Evolutionary conservation across 306 rosid species (phyloP), one percentile per base, ranked within the genome.

Genomic region (Inga oerstediana): DNA sequence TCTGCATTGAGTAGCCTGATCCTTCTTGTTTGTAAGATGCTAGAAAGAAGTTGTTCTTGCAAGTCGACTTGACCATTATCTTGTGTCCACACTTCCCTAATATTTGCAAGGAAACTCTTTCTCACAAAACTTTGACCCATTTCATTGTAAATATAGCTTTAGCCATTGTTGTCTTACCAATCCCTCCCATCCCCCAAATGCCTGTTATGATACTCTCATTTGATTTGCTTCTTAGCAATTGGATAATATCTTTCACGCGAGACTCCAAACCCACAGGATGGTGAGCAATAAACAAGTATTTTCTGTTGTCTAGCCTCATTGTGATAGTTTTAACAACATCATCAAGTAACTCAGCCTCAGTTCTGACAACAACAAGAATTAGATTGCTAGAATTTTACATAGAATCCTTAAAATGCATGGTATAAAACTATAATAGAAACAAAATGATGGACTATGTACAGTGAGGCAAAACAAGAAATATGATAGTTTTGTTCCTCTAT

Each of bases 241-340:
- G n/a, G 43, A 35, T 34, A n/a, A 35, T 35, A 39, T 35, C 46
- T 4, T 35, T 27, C 72, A 37, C 13, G 2, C 27, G 72, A 67
- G 72, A 67, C 24, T 67, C 41, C 14, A 67, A 8, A 16, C 72
- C 72, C 24, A 67, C 72, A 35, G 72, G 72, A 20, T 67, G 72
- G 72, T 35, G 24, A 67, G 46, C 72, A 37, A 67, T 46, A 37
- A 34, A 37, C 46, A 67, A 24, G 27, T 24, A 17, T 16, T 3
- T 17, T 27, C 4, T 37, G 14, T 67, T 19, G 7, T 35, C 72
- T 35, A 67, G 46, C 43, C 17, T 35, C 46, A 35, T 67, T 3
- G 12, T 35, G 10, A 67, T 20, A 67, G 46, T 67, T 35, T 17
- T 20, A 8, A 67, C 10, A 67, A 67, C 8, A 16, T 67, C 14